Conservation (phyloP, 805 yeast genomes). For the Nakazawaea laoshanensis region DNA sequence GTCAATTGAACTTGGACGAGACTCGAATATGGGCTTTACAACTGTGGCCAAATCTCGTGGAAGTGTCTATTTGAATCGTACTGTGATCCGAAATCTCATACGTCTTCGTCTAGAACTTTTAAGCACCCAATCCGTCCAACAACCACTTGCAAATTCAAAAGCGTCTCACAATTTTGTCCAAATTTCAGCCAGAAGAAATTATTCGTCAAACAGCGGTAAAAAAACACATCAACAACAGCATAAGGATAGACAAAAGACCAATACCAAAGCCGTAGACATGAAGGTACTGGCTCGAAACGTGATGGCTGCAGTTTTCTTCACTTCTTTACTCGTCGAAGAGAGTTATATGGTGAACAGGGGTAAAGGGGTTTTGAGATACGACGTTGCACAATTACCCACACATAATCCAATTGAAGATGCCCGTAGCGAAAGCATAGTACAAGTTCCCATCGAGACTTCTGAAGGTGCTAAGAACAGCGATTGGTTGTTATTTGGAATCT, state of each 20-base stretch:
- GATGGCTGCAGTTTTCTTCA: slow-evolving; percentile 8
- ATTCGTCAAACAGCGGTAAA: no score
- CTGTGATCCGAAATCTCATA: slow-evolving; percentile 6
- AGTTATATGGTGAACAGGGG: slow-evolving; percentile 75
- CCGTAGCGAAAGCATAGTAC: slow-evolving; percentile 73
- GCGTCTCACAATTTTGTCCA: no score
- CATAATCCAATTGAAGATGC: slow-evolving; percentile 95
- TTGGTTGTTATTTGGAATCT: slow-evolving; percentile 93
- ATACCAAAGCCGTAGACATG: not conserved
- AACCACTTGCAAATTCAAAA: not conserved
- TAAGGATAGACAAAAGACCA: not conserved
- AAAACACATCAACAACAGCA: not conserved
- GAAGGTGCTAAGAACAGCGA: slow-evolving; percentile 46
- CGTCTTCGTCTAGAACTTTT: slow-evolving; percentile 6
- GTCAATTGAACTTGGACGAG: no score
- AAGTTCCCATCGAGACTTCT: slow-evolving; percentile 64
- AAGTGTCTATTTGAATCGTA: slow-evolving; percentile 4
- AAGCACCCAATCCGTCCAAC: slow-evolving; percentile 1
- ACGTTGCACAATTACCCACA: slow-evolving; percentile 81
- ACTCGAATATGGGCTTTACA: slow-evolving; percentile 5
- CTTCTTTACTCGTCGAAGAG: slow-evolving; percentile 43
- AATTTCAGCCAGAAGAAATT: no score
- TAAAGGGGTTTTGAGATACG: slow-evolving; percentile 83
- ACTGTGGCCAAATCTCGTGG: slow-evolving; percentile 1
- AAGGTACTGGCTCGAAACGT: slow-evolving; percentile 4